phyloP scores from a whole-genome alignment of 1,139 yeast species.

The Debaryomyces fabryi region DNA sequence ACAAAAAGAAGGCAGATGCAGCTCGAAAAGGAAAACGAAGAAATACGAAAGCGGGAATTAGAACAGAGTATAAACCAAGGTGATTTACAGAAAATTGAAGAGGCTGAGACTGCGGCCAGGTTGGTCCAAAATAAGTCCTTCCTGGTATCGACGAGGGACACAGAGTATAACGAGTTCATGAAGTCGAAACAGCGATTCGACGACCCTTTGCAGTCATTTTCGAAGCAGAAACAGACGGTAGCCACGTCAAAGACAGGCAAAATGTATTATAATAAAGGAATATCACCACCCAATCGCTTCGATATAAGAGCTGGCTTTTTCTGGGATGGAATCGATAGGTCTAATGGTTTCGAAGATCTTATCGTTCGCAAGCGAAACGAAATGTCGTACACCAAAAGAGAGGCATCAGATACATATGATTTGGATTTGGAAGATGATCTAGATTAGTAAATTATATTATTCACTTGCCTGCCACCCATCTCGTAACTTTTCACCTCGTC shows the following conservation, averaged over 20 bases:
- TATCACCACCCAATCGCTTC: slow-evolving; percentile 70
- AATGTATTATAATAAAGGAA: slow-evolving; percentile 46
- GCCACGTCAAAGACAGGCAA: slow-evolving; percentile 26
- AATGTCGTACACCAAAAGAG: background rate
- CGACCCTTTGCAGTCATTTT: slow-evolving; percentile 67
- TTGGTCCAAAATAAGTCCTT: slow-evolving; percentile 29
- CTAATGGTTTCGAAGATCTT: slow-evolving; percentile 83
- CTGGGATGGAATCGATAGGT: slow-evolving; percentile 94
- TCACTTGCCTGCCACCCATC: background rate
- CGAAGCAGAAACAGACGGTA: slow-evolving; percentile 38
- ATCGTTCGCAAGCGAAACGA: slow-evolving; percentile 50
- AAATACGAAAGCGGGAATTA: slow-evolving; percentile 28
- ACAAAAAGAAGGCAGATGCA: slow-evolving; percentile 23
- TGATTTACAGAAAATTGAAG: slow-evolving; percentile 50
- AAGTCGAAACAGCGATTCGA: slow-evolving; percentile 48
- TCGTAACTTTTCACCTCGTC: background rate
- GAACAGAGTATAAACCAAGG: slow-evolving; percentile 15
- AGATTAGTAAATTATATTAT: background rate
- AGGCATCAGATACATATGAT: slow-evolving; percentile 4
- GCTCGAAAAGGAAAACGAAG: slow-evolving; percentile 41
- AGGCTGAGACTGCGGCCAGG: slow-evolving; percentile 44
- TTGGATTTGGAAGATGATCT: slow-evolving; percentile 1
- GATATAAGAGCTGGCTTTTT: slow-evolving; percentile 75
- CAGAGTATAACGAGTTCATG: slow-evolving; percentile 37
- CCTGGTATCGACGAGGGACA: slow-evolving; percentile 38